phyloP scores from a whole-genome alignment of 176 grass and related monocot genomes.

The Carex myosuroides region DNA sequence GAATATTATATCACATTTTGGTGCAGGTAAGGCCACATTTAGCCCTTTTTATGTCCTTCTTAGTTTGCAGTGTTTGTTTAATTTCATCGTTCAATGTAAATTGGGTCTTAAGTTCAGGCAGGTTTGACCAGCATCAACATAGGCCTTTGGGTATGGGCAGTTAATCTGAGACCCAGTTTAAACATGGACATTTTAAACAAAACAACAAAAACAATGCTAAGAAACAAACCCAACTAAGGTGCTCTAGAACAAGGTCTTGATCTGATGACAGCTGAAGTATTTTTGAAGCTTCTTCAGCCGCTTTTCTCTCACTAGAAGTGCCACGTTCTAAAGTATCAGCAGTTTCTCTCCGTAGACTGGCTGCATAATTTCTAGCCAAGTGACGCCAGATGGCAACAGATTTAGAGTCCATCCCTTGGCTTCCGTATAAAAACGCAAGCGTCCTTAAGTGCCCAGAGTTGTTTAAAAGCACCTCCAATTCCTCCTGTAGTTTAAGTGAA shows the following conservation, averaged over 20 bases:
- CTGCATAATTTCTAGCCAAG: slow-evolving; percentile 71
- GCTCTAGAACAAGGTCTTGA: slow-evolving; percentile 79
- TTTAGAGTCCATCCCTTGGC: slow-evolving; percentile 82
- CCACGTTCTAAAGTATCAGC: slow-evolving; percentile 26
- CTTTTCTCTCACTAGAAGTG: slow-evolving; percentile 47
- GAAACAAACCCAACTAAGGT: slow-evolving; percentile 91
- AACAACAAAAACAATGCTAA: neutral
- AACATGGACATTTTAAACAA: neutral
- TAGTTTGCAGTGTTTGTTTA: neutral
- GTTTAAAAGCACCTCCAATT: slow-evolving; percentile 86
- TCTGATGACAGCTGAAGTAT: slow-evolving; percentile 78
- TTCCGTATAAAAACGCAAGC: slow-evolving; percentile 92
- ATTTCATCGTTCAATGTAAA: neutral
- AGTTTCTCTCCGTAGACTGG: slow-evolving; percentile 63
- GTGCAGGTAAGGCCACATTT: neutral
- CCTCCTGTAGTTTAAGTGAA: slow-evolving; percentile 57
- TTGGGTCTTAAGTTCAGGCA: neutral
- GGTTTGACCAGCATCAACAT: neutral
- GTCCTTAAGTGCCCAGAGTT: slow-evolving; percentile 76
- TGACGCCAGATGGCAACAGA: slow-evolving; percentile 77
- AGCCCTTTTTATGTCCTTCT: neutral
- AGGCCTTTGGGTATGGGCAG: neutral
- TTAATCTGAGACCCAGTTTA: slow-evolving; percentile 7
- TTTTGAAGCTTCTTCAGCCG: slow-evolving; percentile 76
- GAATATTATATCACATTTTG: neutral